phyloP scores from a whole-genome alignment of 768 basidiomycete genomes.

The Agaricus subrufescens region DNA sequence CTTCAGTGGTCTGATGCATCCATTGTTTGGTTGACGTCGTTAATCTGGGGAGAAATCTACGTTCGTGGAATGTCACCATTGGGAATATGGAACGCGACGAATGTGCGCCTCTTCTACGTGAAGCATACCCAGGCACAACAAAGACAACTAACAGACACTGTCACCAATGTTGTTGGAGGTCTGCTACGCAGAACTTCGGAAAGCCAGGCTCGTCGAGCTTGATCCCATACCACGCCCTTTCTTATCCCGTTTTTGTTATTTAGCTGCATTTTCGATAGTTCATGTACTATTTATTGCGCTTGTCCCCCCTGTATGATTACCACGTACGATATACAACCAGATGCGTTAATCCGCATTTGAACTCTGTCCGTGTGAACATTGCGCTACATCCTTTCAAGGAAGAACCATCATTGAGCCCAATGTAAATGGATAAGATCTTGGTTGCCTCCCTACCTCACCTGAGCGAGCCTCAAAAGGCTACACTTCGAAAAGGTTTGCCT shows the following conservation, averaged over 20 bases:
- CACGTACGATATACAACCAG: too few relatives aligned
- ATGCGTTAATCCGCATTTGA: too few relatives aligned
- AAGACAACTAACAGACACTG: conserved; percentile 72
- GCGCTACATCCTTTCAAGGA: too few relatives aligned
- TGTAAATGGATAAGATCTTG: conserved; percentile 7
- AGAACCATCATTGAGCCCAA: too few relatives aligned
- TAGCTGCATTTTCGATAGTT: neutral
- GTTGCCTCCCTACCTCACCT: conserved; percentile 8
- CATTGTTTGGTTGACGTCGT: conserved; percentile 85
- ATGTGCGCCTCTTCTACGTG: conserved; percentile 85
- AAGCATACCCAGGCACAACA: conserved; percentile 73
- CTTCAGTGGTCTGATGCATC: conserved; percentile 91
- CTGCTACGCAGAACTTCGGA: conserved; percentile 54
- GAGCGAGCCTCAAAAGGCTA: conserved; percentile 15
- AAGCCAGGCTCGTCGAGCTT: conserved; percentile 13
- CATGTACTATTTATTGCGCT: neutral
- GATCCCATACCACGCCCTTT: neutral
- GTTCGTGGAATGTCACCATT: conserved; percentile 84
- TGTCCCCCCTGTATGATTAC: too few relatives aligned
- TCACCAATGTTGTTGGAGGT: conserved; percentile 79
- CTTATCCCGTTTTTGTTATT: neutral
- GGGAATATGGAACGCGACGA: conserved; percentile 88
- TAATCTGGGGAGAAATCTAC: conserved; percentile 96
- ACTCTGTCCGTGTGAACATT: too few relatives aligned
- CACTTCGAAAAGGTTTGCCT: conserved; percentile 27